Evolutionary conservation across 805 yeast genomes (phyloP).

Genomic region (Candida coquimbonensis): DNA sequence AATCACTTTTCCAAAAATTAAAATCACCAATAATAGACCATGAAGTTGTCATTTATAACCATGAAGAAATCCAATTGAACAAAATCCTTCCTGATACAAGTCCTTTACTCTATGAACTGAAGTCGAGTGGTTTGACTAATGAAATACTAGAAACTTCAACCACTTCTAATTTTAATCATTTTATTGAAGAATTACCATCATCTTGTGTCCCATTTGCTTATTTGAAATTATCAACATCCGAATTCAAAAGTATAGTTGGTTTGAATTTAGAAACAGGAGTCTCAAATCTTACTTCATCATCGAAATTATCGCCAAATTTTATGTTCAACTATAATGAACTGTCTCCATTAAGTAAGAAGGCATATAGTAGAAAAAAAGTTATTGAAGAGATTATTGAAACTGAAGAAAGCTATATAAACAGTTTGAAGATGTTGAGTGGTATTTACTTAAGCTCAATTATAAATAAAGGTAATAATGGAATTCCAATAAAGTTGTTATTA

Average conservation of each 20-base stretch:
- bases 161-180: background rate
- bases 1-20: background rate
- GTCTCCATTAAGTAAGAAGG: constrained; percentile 15
- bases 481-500: constrained; percentile 29
- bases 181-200: constrained; percentile 8
- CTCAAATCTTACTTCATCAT: constrained; percentile 14
- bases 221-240: constrained; percentile 6
- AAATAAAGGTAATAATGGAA: constrained; percentile 23
- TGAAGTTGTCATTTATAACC: background rate
- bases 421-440: constrained; percentile 35
- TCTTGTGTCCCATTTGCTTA: constrained; percentile 9
- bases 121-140: background rate
- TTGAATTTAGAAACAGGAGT: no score
- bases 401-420: constrained; percentile 41
- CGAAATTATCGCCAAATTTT: constrained; percentile 15
- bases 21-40: background rate
- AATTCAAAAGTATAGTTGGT: background rate
- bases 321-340: constrained; percentile 3
- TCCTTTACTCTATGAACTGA: background rate
- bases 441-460: constrained; percentile 36
- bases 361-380: constrained; percentile 21
- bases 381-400: constrained; percentile 43
- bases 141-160: background rate
- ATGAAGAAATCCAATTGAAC: background rate
- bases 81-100: background rate